These are phyloP conservation scores for Pythium volutum DNA, from an alignment of 352 stramenopile genomes.

Conservation along the genomic window DNA sequence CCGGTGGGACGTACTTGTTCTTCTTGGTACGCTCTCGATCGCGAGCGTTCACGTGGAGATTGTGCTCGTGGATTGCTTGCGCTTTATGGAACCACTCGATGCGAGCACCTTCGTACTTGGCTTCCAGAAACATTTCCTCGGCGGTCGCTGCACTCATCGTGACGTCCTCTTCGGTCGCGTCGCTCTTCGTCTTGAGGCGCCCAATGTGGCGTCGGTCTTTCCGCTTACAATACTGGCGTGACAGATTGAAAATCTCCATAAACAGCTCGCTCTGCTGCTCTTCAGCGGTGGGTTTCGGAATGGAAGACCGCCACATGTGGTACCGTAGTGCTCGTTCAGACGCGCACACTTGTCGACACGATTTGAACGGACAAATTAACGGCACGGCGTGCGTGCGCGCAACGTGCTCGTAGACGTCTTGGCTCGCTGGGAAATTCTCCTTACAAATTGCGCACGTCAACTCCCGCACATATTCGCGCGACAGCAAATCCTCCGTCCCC, in stretches of 20 bases:
- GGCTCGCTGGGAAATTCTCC: conserved; percentile 5
- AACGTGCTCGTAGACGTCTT: conserved; percentile 57
- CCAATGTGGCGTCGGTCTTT: conserved; percentile 60
- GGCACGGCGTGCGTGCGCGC: conserved; percentile 53
- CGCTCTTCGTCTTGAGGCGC: conserved; percentile 18
- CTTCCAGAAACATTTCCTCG: conserved; percentile 67
- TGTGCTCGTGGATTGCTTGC: conserved; percentile 35
- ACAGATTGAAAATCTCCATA: conserved; percentile 73
- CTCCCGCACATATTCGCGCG: conserved; percentile 18
- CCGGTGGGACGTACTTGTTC: conserved; percentile 43
- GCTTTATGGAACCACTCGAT: conserved; percentile 40
- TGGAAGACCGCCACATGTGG: conserved; percentile 68
- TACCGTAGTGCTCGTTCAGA: conserved; percentile 69
- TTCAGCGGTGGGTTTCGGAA: conserved; percentile 48
- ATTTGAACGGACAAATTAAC: conserved; percentile 71
- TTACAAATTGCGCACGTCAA: conserved; percentile 64
- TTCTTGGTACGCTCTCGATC: conserved; percentile 26
- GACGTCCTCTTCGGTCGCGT: conserved; percentile 17
- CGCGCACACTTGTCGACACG: conserved; percentile 63
- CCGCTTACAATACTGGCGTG: conserved; percentile 68
- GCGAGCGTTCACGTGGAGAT: conserved; percentile 30
- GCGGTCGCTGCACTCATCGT: conserved; percentile 27
- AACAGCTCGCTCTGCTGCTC: conserved; percentile 61
- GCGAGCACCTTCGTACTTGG: conserved; percentile 57
- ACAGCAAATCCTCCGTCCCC: conserved; percentile 36